These are phyloP conservation scores for Parachaetomium inaequale DNA, from an alignment of 495 filamentous ascomycete genomes.

Conservation along the genomic window DNA sequence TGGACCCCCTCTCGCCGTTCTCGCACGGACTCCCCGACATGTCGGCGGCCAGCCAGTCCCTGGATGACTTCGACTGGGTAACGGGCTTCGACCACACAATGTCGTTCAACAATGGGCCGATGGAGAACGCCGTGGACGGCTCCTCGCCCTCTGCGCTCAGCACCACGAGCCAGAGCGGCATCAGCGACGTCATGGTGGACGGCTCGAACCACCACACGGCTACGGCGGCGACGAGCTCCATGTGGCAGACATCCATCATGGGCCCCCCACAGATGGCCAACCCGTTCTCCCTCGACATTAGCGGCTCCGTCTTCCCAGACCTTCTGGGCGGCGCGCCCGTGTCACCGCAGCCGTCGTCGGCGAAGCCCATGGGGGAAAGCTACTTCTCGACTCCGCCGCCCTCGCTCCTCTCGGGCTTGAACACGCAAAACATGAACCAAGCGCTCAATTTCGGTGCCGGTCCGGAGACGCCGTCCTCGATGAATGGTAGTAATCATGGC, in stretches of 20 bases:
- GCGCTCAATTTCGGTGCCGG: slow-evolving; percentile 58
- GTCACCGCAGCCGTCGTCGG: slow-evolving; percentile 57
- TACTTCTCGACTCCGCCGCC: slow-evolving; percentile 62
- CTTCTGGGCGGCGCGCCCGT: slow-evolving; percentile 56
- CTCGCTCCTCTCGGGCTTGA: slow-evolving; percentile 56
- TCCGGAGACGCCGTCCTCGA: slow-evolving; percentile 66
- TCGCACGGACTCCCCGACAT: slow-evolving; percentile 61
- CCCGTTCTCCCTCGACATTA: slow-evolving; percentile 59
- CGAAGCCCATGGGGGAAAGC: slow-evolving; percentile 50
- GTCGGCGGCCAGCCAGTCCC: slow-evolving; percentile 47
- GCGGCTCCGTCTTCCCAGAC: slow-evolving; percentile 55
- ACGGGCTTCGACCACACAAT: slow-evolving; percentile 74
- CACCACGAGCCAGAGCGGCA: slow-evolving; percentile 83
- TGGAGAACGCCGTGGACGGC: slow-evolving; percentile 79
- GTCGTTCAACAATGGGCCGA: slow-evolving; percentile 59
- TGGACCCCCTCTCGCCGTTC: slow-evolving; percentile 74
- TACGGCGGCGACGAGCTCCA: slow-evolving; percentile 46
- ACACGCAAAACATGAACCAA: slow-evolving; percentile 53
- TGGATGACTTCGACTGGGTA: slow-evolving; percentile 90
- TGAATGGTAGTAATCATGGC: slow-evolving; percentile 58
- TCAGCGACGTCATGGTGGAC: slow-evolving; percentile 90
- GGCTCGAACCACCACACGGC: slow-evolving; percentile 60
- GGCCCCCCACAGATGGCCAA: slow-evolving; percentile 55
- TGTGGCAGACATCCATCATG: slow-evolving; percentile 69
- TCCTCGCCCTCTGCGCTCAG: slow-evolving; percentile 95